Conservation (phyloP, 495 filamentous ascomycete genomes). For the Pseudomonodictys pantanalensis region DNA sequence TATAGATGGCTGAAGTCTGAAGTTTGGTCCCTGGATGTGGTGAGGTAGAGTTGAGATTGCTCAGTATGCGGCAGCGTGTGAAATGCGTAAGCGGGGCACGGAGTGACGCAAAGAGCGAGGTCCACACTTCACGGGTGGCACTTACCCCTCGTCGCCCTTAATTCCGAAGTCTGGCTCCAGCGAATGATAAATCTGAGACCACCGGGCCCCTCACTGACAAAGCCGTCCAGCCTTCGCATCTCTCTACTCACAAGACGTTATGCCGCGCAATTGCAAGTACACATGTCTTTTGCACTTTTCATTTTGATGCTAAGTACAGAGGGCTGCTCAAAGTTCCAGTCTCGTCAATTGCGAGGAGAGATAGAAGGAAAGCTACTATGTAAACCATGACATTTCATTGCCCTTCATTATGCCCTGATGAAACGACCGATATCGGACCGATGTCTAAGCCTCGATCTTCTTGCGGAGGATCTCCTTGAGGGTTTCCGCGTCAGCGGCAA, state of each 20-base stretch:
- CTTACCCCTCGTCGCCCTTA: neutral
- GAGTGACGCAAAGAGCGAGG: conserved; percentile 19
- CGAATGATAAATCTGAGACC: conserved; percentile 20
- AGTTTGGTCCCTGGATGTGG: too few relatives aligned
- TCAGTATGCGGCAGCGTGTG: neutral
- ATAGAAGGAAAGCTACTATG: neutral
- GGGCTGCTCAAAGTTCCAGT: conserved; percentile 5
- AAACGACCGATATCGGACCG: conserved; percentile 31
- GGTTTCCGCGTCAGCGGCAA: conserved; percentile 90
- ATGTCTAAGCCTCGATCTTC: conserved; percentile 58
- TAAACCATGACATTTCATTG: conserved; percentile 1
- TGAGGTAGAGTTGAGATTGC: neutral
- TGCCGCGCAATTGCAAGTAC: too few relatives aligned
- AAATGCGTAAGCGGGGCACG: conserved; percentile 20
- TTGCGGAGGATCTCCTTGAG: conserved; percentile 87
- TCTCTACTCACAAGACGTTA: too few relatives aligned
- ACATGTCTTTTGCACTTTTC: too few relatives aligned
- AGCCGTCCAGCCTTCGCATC: neutral
- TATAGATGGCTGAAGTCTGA: neutral
- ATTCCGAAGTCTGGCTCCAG: conserved; percentile 3
- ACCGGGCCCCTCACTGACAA: neutral
- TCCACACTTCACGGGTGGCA: neutral
- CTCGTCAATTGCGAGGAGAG: neutral
- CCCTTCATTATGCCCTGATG: neutral
- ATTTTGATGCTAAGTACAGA: neutral